Base-by-base conservation (phyloP, 2,329 filamentous ascomycete genomes). In the Aspergillus sp. region DNA sequence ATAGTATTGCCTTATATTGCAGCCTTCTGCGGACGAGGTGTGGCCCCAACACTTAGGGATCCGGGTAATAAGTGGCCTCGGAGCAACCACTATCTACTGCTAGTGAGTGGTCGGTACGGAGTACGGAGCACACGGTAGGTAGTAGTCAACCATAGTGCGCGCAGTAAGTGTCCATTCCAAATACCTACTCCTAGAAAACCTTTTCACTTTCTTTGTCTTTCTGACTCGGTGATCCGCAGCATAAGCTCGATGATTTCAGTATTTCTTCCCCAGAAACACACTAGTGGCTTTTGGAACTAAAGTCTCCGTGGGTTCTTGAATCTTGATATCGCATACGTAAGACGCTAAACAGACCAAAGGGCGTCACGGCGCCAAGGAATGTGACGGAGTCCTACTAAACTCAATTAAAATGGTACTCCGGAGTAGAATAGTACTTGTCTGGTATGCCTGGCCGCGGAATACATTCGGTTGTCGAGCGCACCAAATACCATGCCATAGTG, bases 401-500 rank as follows among this genome's bases (percentile, higher is more conserved):
- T 46, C 20, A 46, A 22, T 20, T 18, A 22, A 46, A 22, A 36
- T 12, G 32, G 32, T 36, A 36, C 32, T 36, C 4, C 32, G 11
- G 11, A 36, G 32, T 16, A 16, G 32, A 12, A 12, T 36, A 36
- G 32, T 16, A 36, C 32, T 36, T 29, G 26, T 29, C 6, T 10
- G 11, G 32, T 36, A 36, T 36, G 32, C 11, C 32, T 36, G 32
- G 11, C 32, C 11, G 20, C 45, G 45, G 45, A 47, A 26, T n/a
- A 10, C 24, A 26, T 18, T 51, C 24, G 9, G 49, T 49, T 46
- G 53, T 54, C 31, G 52, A 14, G 51, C 18, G 36, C 26, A 20
- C 31, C 45, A 47, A 18, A 42, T 46, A 52, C 47, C 57, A 55
- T 56, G 46, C 54, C 11, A 53, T 29, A 32, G 47, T 57, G 56